A percentile compares a stretch with the other conserved stretches of the same genome.
Conservation (phyloP, 306 rosid genomes). For the Hylodesmum podocarpum region DNA sequence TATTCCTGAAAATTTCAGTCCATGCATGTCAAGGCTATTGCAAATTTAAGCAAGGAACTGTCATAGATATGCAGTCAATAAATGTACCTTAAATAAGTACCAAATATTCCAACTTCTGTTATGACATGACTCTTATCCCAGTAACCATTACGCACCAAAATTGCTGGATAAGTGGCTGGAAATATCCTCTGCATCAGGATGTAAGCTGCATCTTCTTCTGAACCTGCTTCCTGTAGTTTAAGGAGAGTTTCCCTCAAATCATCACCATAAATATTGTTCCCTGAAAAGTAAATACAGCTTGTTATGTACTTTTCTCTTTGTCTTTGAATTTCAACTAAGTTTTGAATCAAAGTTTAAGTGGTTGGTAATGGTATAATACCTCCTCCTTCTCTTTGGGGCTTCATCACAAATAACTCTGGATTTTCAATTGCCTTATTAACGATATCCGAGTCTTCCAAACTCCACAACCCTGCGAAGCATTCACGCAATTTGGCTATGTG, state of each 20-base stretch:
- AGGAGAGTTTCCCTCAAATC: constrained; percentile 70
- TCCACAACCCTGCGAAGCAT: constrained; percentile 98
- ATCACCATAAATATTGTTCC: constrained; percentile 84
- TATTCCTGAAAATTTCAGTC: constrained; percentile 66
- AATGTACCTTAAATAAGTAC: constrained; percentile 80
- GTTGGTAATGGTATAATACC: constrained; percentile 58
- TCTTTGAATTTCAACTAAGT: background rate
- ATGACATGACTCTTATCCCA: constrained; percentile 61
- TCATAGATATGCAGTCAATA: background rate
- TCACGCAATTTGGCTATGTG: constrained; percentile 75
- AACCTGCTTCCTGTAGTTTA: constrained; percentile 64
- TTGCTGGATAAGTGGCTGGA: constrained; percentile 51
- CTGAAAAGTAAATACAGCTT: constrained; percentile 43
- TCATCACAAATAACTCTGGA: constrained; percentile 81
- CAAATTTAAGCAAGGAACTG: background rate
- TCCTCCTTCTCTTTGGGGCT: constrained; percentile 99
- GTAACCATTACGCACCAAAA: constrained; percentile 72
- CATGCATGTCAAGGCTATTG: constrained; percentile 20
- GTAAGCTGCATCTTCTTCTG: constrained; percentile 80
- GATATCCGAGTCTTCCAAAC: constrained; percentile 83
- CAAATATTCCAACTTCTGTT: constrained; percentile 81
- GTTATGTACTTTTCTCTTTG: background rate
- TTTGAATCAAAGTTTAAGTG: constrained; percentile 21
- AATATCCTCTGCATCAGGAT: constrained; percentile 96
- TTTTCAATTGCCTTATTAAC: constrained; percentile 61